phyloP scores from a whole-genome alignment of 1,284 basidiomycete species.

The Apiotrichum domesticum region DNA sequence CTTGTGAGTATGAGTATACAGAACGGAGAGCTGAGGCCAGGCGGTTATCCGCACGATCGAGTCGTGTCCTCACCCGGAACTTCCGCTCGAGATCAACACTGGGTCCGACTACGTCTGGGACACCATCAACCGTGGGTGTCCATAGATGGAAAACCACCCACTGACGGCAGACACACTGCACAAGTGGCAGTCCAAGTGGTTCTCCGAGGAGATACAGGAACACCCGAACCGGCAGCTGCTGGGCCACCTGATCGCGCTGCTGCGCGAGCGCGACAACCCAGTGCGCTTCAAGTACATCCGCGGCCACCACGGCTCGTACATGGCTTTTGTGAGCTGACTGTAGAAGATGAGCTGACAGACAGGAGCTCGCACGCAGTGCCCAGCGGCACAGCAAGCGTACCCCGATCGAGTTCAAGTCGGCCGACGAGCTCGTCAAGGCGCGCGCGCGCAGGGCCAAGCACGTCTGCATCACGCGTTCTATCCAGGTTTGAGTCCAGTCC shows the following conservation, averaged over 20 bases:
- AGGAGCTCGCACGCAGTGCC: background rate
- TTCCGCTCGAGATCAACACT: background rate
- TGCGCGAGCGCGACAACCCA: background rate
- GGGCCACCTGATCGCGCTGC: background rate
- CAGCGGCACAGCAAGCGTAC: no score
- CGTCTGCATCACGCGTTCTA: background rate
- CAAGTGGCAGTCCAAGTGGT: slow-evolving; percentile 1
- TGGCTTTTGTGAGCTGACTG: background rate
- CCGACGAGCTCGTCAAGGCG: background rate
- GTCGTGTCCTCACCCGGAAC: background rate
- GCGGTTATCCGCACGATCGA: background rate
- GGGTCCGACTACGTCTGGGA: background rate
- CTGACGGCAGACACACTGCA: background rate
- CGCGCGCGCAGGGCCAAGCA: background rate
- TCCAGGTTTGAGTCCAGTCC: background rate
- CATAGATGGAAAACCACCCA: background rate
- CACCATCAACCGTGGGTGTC: background rate
- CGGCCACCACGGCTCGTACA: background rate
- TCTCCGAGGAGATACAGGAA: background rate
- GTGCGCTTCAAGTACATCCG: slow-evolving; percentile 1
- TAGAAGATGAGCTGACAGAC: background rate
- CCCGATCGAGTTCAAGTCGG: background rate
- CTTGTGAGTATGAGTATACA: background rate
- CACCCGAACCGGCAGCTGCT: background rate
- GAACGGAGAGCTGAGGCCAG: background rate